phyloP scores from a whole-genome alignment of 495 filamentous ascomycete species.

The Hypoxylon rickii region DNA sequence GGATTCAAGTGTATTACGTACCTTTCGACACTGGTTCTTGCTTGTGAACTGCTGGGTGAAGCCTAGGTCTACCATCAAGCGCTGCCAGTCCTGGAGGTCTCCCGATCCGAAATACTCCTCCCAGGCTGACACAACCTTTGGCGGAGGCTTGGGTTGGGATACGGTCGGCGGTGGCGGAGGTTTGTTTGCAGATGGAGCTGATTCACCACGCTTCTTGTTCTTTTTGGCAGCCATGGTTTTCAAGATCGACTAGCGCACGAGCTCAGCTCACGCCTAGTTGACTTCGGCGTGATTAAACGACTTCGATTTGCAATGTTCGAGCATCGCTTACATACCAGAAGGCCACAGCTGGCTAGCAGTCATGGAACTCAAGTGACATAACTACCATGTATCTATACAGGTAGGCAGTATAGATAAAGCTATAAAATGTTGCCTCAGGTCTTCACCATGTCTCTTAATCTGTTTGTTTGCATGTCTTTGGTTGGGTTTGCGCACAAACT shows the following conservation, averaged over 20 bases:
- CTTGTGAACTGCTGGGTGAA: slow-evolving; percentile 33
- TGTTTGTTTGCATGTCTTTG: slow-evolving; percentile 8
- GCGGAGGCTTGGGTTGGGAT: not conserved
- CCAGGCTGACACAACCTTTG: slow-evolving; percentile 28
- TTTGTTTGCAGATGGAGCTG: not conserved
- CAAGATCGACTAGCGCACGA: not conserved
- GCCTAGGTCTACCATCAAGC: slow-evolving; percentile 42
- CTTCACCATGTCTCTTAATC: slow-evolving; percentile 2
- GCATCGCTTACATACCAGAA: not conserved
- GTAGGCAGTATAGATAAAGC: not conserved
- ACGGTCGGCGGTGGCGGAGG: not conserved
- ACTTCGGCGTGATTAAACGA: no score
- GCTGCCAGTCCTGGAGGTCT: slow-evolving; percentile 42
- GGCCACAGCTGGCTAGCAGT: no score
- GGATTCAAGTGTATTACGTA: slow-evolving; percentile 2
- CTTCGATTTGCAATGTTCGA: no score
- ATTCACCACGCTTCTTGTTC: not conserved
- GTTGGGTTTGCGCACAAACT: slow-evolving; percentile 1
- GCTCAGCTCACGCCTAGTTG: no score
- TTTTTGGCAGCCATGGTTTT: slow-evolving; percentile 4
- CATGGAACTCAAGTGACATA: no score
- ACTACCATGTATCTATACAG: no score
- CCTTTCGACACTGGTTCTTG: slow-evolving; percentile 45
- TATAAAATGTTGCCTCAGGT: not conserved
- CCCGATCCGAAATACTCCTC: slow-evolving; percentile 38